These are phyloP conservation scores for Epichloe gansuensis DNA, from an alignment of 2,329 filamentous ascomycete genomes.

Conservation along the genomic window DNA sequence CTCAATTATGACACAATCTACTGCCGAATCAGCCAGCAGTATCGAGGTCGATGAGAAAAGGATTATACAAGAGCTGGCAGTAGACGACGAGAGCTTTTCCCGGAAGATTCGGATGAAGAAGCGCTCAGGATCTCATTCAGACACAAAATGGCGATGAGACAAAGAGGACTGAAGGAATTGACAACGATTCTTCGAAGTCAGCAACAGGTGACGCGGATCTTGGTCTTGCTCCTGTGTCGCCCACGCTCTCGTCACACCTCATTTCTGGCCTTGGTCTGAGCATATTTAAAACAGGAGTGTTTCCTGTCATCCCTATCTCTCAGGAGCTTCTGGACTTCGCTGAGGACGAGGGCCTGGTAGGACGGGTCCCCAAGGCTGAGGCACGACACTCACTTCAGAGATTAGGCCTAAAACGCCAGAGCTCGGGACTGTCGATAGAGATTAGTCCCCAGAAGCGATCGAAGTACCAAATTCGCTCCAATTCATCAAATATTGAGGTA, in stretches of 20 bases:
- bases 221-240: background rate
- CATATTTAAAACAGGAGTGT: conserved; percentile 25
- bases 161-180: background rate
- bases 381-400: background rate
- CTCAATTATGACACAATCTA: conserved; percentile 27
- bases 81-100: conserved; percentile 37
- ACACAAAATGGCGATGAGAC: background rate
- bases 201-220: background rate
- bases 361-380: conserved; percentile 9
- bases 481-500: background rate
- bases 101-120: conserved; percentile 44
- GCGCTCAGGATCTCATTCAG: conserved; percentile 18
- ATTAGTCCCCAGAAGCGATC: conserved; percentile 1
- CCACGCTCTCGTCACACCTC: background rate
- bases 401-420: background rate
- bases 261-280: conserved; percentile 29
- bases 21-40: conserved; percentile 29
- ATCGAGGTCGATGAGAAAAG: conserved; percentile 55
- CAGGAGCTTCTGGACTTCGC: conserved; percentile 28
- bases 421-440: background rate
- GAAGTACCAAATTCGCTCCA: conserved; percentile 1
- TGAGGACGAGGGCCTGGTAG: conserved; percentile 23
- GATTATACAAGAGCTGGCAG: conserved; percentile 34
- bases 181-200: background rate
- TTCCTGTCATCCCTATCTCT: conserved; percentile 26